phyloP scores from a whole-genome alignment of 2,329 filamentous ascomycete genomes.

The Clarireedia hainanense region DNA sequence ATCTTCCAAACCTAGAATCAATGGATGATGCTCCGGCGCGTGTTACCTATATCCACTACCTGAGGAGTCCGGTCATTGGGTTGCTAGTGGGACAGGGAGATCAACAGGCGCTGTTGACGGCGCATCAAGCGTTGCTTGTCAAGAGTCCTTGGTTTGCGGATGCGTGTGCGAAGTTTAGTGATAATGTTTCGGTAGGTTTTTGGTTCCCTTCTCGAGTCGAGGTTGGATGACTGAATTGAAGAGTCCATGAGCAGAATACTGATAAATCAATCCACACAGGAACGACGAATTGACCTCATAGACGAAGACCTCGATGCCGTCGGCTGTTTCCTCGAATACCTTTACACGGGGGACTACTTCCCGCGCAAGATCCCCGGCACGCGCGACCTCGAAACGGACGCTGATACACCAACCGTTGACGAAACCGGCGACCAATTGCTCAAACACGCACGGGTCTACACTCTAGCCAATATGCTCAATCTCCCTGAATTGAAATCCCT shows the following conservation, averaged over 20 bases:
- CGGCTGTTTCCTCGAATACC: slow-evolving; percentile 72
- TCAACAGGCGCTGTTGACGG: slow-evolving; percentile 56
- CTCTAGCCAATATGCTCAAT: slow-evolving; percentile 72
- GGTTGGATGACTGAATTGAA: no score
- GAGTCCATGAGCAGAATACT: background rate
- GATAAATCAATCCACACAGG: slow-evolving; percentile 30
- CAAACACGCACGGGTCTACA: slow-evolving; percentile 85
- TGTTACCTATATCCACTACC: slow-evolving; percentile 46
- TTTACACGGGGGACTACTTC: slow-evolving; percentile 85
- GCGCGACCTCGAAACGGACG: slow-evolving; percentile 62
- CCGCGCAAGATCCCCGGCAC: slow-evolving; percentile 57
- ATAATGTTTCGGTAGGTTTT: slow-evolving; percentile 49
- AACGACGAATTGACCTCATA: slow-evolving; percentile 60
- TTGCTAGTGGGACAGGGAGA: slow-evolving; percentile 57
- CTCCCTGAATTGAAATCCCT: slow-evolving; percentile 63
- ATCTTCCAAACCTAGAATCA: slow-evolving; percentile 17
- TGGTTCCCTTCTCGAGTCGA: background rate
- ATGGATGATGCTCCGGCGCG: slow-evolving; percentile 18
- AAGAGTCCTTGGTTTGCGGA: slow-evolving; percentile 69
- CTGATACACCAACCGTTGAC: slow-evolving; percentile 58
- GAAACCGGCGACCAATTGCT: slow-evolving; percentile 76
- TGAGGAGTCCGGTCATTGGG: slow-evolving; percentile 62
- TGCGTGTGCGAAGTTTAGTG: slow-evolving; percentile 51
- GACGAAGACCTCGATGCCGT: slow-evolving; percentile 65
- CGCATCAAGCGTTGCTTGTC: slow-evolving; percentile 69